phyloP scores from a whole-genome alignment of 495 filamentous ascomycete genomes.

The Xylaria palmicola region DNA sequence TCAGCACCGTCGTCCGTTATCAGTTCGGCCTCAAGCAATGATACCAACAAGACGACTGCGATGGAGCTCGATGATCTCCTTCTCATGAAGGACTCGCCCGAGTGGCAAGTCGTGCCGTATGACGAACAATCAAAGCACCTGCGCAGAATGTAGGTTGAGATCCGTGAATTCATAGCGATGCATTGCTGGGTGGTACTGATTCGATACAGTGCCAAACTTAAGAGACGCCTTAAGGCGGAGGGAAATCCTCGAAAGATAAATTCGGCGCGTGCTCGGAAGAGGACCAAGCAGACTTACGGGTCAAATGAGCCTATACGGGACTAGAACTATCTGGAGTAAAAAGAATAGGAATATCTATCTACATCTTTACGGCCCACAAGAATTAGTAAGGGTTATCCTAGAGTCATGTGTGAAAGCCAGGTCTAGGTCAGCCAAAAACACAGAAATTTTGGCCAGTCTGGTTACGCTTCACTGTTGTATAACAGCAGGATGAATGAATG shows the following conservation, averaged over 20 bases:
- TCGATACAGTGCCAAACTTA: not conserved
- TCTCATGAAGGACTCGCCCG: not conserved
- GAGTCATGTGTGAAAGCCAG: not conserved
- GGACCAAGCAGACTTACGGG: not conserved
- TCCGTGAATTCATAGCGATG: not conserved
- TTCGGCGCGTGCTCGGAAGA: constrained; percentile 5
- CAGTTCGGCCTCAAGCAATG: not conserved
- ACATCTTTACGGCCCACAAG: not conserved
- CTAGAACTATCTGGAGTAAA: not conserved
- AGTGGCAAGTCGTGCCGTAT: not conserved
- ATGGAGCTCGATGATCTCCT: not conserved
- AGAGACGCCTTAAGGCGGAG: constrained; percentile 1
- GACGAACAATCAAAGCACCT: constrained; percentile 4
- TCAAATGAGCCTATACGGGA: not conserved
- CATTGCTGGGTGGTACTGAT: not conserved
- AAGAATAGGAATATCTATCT: not conserved
- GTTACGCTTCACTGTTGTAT: not conserved
- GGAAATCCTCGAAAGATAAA: constrained; percentile 1
- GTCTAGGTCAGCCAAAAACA: not conserved
- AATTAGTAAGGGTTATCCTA: not conserved
- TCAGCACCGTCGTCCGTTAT: not conserved
- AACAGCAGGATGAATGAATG: too few species aligned
- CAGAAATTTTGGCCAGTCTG: not conserved
- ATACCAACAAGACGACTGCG: not conserved
- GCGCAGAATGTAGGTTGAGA: constrained; percentile 2